Evolutionary conservation across 2,329 filamentous ascomycete genomes (phyloP), one percentile per base, ranked within the genome.

Genomic region (Neopestalotiopsis sp.): DNA sequence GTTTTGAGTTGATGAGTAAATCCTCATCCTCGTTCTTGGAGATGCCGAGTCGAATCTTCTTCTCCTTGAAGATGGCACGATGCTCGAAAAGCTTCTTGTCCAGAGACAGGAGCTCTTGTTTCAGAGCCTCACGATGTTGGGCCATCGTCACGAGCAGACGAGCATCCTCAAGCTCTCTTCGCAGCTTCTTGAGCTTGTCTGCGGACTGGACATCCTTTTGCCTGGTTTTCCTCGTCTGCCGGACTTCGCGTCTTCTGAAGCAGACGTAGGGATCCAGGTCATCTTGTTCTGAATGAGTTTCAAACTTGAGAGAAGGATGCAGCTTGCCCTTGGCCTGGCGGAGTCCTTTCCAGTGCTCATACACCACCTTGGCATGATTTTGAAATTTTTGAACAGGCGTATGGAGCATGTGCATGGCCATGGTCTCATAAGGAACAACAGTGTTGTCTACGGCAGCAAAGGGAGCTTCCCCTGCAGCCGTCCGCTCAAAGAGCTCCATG

Each of bases 221-320:
- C 77, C 96, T 89, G 49, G 96, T 99, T 84, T 98, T 99, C 75
- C 96, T 92, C 64, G 94, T 95, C 79, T 97, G 94, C 69, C 96
- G 92, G 61, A 97, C 93, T 81, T 99, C 96, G 72, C 96, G 93
- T 74, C 96, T 91, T 78, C 96, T 90, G 88, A 99, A 99, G 82
- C 96, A 99, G 76, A 99, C 95, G 82, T 97, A 99, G 63, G 96
- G 96, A 81, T 99, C 96, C 75, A 93, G 90, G 79, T 99, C 96
- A 80, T 99, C 96, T 70, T 92, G 97, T 73, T 98, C 95, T 78
- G 94, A 92, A 72, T 96, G 94, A 61, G 91, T 97, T 83, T 99
- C 96, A 73, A 97, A 96, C 84, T 98, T 98, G 79, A 98, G 89
- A 28, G 85, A 87, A 7, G 94, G 90, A 77, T 95, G 92, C 70